Conservation (phyloP, 192 early-diverging fungal species). For the Umbelopsis isabellina region DNA sequence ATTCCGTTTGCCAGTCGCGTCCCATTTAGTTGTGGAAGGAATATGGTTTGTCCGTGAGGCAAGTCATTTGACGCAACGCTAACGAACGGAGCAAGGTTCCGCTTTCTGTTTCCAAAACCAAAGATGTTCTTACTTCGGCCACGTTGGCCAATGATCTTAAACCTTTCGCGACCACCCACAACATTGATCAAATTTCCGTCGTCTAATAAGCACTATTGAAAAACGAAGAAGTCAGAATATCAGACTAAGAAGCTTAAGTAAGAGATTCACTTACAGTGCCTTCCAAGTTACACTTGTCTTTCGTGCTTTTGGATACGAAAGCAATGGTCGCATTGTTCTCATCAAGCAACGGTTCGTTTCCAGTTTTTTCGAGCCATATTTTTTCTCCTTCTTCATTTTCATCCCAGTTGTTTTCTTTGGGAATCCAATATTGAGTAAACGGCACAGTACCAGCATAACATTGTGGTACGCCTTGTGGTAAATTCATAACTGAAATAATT, state of each 20-base stretch:
- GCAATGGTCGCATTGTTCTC: constrained; percentile 14
- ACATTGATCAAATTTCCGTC: constrained; percentile 28
- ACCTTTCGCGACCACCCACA: not conserved
- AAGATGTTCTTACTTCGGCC: constrained; percentile 6
- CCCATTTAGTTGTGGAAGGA: constrained; percentile 31
- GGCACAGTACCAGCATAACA: constrained; percentile 25
- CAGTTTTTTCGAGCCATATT: constrained; percentile 11
- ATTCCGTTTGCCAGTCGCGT: constrained; percentile 22
- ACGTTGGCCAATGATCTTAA: constrained; percentile 21
- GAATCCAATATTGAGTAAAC: constrained; percentile 38
- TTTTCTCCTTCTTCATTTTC: constrained; percentile 27
- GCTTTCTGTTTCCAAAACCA: constrained; percentile 9
- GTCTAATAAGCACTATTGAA: constrained; percentile 22
- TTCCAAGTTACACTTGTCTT: constrained; percentile 35
- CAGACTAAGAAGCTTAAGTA: not conserved
- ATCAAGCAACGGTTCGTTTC: not conserved
- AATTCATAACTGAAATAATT: not conserved
- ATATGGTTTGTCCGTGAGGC: constrained; percentile 27
- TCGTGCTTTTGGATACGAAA: constrained; percentile 12
- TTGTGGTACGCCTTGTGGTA: not conserved
- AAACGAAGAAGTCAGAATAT: not conserved
- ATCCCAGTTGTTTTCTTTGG: constrained; percentile 42
- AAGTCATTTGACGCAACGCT: constrained; percentile 45
- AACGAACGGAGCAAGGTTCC: constrained; percentile 37
- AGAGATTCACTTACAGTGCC: constrained; percentile 27